These are phyloP conservation scores for Calonectria leucothoes DNA, from an alignment of 2,329 filamentous ascomycete species.

Conservation along the genomic window DNA sequence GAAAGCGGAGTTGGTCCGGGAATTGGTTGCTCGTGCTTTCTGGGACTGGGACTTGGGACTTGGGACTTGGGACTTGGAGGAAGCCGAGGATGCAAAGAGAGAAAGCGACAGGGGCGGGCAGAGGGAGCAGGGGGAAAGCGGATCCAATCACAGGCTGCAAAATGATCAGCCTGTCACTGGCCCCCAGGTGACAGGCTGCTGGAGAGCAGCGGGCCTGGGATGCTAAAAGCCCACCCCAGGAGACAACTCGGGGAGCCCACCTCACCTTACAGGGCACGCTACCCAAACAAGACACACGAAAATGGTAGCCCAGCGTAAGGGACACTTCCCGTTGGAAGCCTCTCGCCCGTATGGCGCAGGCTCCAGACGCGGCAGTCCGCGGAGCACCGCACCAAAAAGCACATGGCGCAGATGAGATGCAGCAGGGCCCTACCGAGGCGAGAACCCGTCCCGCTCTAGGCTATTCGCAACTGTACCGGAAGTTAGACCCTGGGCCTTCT, in stretches of 20 bases:
- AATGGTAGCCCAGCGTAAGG: too few relatives aligned
- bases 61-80: conserved; percentile 1
- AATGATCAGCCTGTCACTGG: conserved; percentile 32
- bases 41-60: too few relatives aligned
- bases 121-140: not conserved
- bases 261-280: not conserved
- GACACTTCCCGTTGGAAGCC: not conserved
- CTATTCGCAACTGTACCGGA: not conserved
- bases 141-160: conserved; percentile 27
- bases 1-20: not conserved
- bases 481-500: not conserved
- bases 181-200: conserved; percentile 13
- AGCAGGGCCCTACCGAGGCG: not conserved
- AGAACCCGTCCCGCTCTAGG: not conserved
- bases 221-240: not conserved
- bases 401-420: conserved; percentile 15
- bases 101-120: not conserved
- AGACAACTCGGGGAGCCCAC: not conserved
- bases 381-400: not conserved
- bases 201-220: not conserved
- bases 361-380: not conserved
- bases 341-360: conserved; percentile 5
- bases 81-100: conserved; percentile 6
- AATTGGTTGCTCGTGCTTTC: too few relatives aligned
- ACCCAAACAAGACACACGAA: too few relatives aligned